Conservation (phyloP, 2,329 filamentous ascomycete genomes). For the Apiospora aurea region DNA sequence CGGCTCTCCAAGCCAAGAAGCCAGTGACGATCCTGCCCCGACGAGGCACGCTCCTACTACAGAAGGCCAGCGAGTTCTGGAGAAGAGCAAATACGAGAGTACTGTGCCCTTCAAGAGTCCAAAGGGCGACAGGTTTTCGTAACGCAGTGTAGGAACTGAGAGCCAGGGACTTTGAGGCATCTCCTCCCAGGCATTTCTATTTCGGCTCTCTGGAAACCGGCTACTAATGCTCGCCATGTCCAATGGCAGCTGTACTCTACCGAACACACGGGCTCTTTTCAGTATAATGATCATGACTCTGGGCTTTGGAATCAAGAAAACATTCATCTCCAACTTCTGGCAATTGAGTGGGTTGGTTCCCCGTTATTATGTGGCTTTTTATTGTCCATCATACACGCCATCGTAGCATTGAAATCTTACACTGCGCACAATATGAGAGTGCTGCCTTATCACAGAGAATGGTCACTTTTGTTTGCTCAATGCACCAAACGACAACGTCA, state of each 20-base stretch:
- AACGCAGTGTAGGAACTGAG: slow-evolving; percentile 30
- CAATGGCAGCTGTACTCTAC: slow-evolving; percentile 11
- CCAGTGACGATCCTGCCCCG: slow-evolving; percentile 80
- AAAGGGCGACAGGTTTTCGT: slow-evolving; percentile 87
- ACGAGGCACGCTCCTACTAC: slow-evolving; percentile 81
- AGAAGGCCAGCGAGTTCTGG: slow-evolving; percentile 68
- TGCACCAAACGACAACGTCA: background rate
- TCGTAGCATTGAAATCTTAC: background rate
- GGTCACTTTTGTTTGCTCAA: background rate
- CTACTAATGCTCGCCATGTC: background rate
- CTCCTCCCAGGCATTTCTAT: background rate
- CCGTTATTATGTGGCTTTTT: background rate
- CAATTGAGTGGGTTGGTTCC: background rate
- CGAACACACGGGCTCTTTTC: background rate
- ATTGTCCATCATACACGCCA: background rate
- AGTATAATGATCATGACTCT: slow-evolving; percentile 5
- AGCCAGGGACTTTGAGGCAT: background rate
- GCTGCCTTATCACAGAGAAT: background rate
- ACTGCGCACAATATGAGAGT: background rate
- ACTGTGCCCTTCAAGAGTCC: slow-evolving; percentile 75
- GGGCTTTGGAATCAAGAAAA: slow-evolving; percentile 6
- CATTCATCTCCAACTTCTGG: background rate
- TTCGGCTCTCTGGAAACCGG: background rate
- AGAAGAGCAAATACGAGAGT: slow-evolving; percentile 93
- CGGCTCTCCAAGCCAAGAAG: slow-evolving; percentile 74